Conservation (phyloP, 306 rosid genomes). For the Quercus mongolica region DNA sequence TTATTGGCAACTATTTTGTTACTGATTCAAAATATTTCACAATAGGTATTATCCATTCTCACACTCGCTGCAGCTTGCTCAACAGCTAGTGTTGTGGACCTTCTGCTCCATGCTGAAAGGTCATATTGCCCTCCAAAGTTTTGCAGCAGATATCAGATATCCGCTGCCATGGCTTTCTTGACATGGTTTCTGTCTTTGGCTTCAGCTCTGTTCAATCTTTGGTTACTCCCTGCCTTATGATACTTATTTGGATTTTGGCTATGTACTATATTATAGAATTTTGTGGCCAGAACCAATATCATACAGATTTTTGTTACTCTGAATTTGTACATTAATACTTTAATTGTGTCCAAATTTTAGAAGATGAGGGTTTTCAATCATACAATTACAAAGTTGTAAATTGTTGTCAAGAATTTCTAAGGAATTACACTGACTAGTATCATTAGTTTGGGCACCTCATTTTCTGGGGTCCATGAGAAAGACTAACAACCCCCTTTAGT, state of each 20-base stretch:
- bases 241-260: constrained; percentile 5
- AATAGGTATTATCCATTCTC: constrained; percentile 63
- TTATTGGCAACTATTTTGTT: not conserved
- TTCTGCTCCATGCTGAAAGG: constrained; percentile 43
- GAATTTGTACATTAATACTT: not conserved
- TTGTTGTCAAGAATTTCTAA: not conserved
- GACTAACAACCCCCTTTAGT: too few relatives aligned
- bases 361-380: not conserved
- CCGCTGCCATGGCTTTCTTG: constrained; percentile 74
- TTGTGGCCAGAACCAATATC: constrained; percentile 8
- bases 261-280: not conserved
- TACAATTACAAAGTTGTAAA: not conserved
- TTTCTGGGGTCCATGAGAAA: too few relatives aligned
- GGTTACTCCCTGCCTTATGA: constrained; percentile 71
- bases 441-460: too few relatives aligned
- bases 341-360: constrained; percentile 1
- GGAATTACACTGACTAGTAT: too few relatives aligned
- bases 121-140: constrained; percentile 50
- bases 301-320: not conserved
- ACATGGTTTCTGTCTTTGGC: constrained; percentile 65
- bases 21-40: constrained; percentile 8
- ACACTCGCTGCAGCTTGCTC: constrained; percentile 81
- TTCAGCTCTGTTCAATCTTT: constrained; percentile 71
- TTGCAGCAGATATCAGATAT: constrained; percentile 60
- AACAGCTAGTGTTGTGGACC: constrained; percentile 69